Evolutionary conservation across 2,329 filamentous ascomycete genomes (phyloP).

Genomic region (Fonsecaea monophora): DNA sequence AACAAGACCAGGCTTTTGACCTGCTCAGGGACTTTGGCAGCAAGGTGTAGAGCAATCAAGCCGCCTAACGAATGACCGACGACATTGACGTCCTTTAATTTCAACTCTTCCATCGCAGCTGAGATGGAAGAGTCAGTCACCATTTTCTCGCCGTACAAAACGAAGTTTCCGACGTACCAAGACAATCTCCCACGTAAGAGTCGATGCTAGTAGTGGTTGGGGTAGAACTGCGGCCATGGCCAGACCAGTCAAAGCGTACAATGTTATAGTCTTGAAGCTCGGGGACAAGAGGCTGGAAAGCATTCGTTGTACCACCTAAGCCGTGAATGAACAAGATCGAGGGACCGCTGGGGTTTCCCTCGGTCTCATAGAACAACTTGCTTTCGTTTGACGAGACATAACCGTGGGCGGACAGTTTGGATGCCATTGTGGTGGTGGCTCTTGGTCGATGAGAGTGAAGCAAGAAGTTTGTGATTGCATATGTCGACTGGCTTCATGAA

Average conservation of each 20-base stretch:
- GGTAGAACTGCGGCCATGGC: slow-evolving; percentile 62
- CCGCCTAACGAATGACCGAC: slow-evolving; percentile 59
- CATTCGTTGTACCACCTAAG: slow-evolving; percentile 56
- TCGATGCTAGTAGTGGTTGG: slow-evolving; percentile 43
- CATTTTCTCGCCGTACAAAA: background rate
- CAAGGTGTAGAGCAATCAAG: slow-evolving; percentile 55
- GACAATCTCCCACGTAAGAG: slow-evolving; percentile 21
- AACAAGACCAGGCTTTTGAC: slow-evolving; percentile 56
- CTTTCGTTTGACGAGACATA: slow-evolving; percentile 14
- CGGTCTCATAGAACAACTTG: slow-evolving; percentile 21
- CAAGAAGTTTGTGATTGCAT: background rate
- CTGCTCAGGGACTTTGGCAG: slow-evolving; percentile 47
- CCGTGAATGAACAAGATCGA: slow-evolving; percentile 60
- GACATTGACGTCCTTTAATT: slow-evolving; percentile 47
- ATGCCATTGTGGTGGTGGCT: slow-evolving; percentile 8
- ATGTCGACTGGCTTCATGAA: background rate
- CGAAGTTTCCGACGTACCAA: slow-evolving; percentile 8
- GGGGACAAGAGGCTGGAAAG: slow-evolving; percentile 55
- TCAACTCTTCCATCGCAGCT: slow-evolving; percentile 20
- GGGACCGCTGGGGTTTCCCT: slow-evolving; percentile 17
- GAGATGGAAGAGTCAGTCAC: background rate
- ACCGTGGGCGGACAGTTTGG: slow-evolving; percentile 17
- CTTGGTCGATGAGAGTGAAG: background rate
- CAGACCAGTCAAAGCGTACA: slow-evolving; percentile 62
- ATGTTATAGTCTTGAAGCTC: slow-evolving; percentile 45